Conservation (phyloP, 1,284 basidiomycete species). For the Melampsora americana region DNA sequence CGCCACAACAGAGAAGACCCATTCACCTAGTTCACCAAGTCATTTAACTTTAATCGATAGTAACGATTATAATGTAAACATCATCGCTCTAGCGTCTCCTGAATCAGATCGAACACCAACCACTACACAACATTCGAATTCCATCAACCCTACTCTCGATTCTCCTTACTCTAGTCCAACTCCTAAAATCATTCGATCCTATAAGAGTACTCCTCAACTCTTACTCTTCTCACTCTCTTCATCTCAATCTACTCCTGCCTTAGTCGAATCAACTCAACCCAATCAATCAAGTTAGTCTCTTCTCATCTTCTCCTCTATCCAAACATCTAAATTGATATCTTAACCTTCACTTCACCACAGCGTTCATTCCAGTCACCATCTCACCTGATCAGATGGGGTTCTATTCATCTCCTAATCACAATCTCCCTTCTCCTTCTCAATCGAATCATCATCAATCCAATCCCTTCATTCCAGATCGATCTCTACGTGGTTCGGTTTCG, state of each 20-base stretch:
- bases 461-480: not conserved
- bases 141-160: no score
- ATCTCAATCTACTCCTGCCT: not conserved
- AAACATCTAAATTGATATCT: not conserved
- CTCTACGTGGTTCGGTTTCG: not conserved
- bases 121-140: no score
- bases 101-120: no score
- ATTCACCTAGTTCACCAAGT: no score
- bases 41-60: no score
- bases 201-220: not conserved
- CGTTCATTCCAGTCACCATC: not conserved
- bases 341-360: not conserved
- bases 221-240: not conserved
- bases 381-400: conserved; percentile 4
- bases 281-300: not conserved
- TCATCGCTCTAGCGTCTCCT: no score
- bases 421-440: not conserved
- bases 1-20: no score
- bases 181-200: not conserved
- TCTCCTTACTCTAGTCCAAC: no score
- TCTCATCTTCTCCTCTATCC: not conserved
- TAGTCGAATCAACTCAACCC: not conserved
- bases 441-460: not conserved
- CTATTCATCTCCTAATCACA: not conserved
- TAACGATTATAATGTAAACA: no score